phyloP scores from a whole-genome alignment of 768 basidiomycete genomes.

The Postia placenta region DNA sequence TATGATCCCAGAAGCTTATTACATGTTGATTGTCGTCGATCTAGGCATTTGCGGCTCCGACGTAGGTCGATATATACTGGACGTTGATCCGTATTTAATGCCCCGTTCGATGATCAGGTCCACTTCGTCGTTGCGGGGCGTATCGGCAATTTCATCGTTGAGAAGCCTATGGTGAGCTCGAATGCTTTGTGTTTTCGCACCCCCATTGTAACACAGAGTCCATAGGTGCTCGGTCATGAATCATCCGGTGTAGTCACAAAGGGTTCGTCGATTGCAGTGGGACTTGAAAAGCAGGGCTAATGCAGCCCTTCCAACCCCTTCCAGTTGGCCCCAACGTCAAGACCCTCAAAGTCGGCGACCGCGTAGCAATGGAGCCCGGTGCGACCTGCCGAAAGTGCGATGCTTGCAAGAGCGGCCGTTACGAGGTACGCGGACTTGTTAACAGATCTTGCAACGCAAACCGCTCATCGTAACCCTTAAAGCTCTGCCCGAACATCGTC shows the following conservation, averaged over 20 bases:
- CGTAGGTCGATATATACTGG: slow-evolving; percentile 33
- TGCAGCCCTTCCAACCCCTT: neutral
- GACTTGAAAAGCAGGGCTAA: neutral
- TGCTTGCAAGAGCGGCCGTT: slow-evolving; percentile 78
- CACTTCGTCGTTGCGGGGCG: slow-evolving; percentile 77
- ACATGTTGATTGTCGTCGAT: slow-evolving; percentile 4
- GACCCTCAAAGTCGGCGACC: slow-evolving; percentile 73
- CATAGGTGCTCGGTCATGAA: slow-evolving; percentile 92
- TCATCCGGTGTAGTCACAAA: slow-evolving; percentile 75
- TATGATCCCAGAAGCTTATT: neutral
- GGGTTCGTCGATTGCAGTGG: slow-evolving; percentile 23
- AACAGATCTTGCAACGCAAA: neutral
- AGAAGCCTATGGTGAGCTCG: slow-evolving; percentile 64
- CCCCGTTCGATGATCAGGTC: slow-evolving; percentile 38
- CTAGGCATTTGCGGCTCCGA: slow-evolving; percentile 90
- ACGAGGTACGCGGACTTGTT: slow-evolving; percentile 48
- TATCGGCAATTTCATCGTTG: slow-evolving; percentile 75
- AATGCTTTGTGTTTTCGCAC: neutral
- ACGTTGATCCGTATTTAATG: slow-evolving; percentile 9
- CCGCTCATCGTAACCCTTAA: neutral
- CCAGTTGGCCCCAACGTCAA: slow-evolving; percentile 74
- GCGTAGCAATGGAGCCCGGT: slow-evolving; percentile 90
- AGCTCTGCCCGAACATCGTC: slow-evolving; percentile 82
- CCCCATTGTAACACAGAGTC: slow-evolving; percentile 5
- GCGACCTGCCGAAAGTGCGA: slow-evolving; percentile 79